phyloP scores from a whole-genome alignment of 2,329 filamentous ascomycete genomes.

The Phaeomoniella chlamydospora region DNA sequence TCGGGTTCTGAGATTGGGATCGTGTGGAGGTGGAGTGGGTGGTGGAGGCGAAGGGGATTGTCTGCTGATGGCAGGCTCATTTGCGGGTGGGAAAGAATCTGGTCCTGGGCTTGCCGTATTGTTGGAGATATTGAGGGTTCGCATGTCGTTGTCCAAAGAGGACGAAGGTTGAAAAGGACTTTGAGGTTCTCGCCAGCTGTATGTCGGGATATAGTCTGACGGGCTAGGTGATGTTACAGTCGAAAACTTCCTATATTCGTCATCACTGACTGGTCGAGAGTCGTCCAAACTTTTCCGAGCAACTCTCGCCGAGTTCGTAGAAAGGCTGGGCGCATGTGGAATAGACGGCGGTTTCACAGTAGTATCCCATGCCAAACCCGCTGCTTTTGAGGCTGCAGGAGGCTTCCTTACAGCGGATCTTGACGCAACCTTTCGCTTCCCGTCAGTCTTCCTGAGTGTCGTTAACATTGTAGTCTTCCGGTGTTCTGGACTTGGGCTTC shows the following conservation, averaged over 20 bases:
- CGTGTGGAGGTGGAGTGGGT: not conserved
- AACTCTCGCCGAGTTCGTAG: slow-evolving; percentile 8
- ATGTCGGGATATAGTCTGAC: slow-evolving; percentile 8
- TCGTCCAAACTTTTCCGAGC: slow-evolving; percentile 11
- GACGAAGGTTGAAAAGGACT: slow-evolving; percentile 6
- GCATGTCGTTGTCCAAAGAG: slow-evolving; percentile 3
- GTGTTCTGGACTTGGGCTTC: slow-evolving; percentile 45
- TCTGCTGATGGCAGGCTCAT: not conserved
- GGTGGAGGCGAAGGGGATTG: not conserved
- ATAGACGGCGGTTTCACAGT: slow-evolving; percentile 6
- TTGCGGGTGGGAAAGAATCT: not conserved
- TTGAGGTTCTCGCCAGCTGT: slow-evolving; percentile 12
- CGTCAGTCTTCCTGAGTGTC: slow-evolving; percentile 34
- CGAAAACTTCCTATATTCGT: not conserved
- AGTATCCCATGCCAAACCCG: slow-evolving; percentile 45
- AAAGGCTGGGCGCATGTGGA: not conserved
- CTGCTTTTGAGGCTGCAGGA: slow-evolving; percentile 47
- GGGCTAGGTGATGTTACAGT: slow-evolving; percentile 1
- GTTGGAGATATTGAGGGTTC: not conserved
- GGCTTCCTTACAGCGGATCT: slow-evolving; percentile 22
- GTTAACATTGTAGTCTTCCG: slow-evolving; percentile 43
- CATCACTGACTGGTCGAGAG: not conserved
- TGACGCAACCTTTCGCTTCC: slow-evolving; percentile 29
- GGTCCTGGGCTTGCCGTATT: not conserved
- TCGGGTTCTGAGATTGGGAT: slow-evolving; percentile 7